phyloP scores from a whole-genome alignment of 768 basidiomycete species.

The Gloeopeniophorella convolvens region DNA sequence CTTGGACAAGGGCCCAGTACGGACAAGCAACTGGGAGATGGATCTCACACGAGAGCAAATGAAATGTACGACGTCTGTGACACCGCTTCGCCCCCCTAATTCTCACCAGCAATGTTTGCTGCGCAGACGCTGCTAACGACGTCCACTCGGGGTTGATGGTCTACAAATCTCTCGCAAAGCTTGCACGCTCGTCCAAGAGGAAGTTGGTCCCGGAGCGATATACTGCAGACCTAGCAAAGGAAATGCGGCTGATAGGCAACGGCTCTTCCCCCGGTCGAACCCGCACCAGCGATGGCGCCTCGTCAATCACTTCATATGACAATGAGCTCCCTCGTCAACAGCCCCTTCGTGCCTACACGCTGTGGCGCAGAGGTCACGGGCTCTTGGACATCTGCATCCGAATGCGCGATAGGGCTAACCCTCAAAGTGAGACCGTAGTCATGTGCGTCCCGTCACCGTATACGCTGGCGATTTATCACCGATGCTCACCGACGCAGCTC shows the following conservation, averaged over 20 bases:
- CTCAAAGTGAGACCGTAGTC: constrained; percentile 40
- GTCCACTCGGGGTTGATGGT: constrained; percentile 42
- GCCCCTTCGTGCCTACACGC: constrained; percentile 37
- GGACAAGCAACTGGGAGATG: constrained; percentile 42
- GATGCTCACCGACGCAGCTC: constrained; percentile 28
- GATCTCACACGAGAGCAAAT: constrained; percentile 33
- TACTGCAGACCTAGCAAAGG: constrained; percentile 26
- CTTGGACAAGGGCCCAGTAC: constrained; percentile 40
- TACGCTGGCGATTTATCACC: neutral
- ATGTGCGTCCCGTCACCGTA: constrained; percentile 32
- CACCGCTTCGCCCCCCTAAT: no score
- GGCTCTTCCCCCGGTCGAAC: neutral
- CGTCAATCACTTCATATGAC: neutral
- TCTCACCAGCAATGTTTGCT: neutral
- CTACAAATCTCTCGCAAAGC: constrained; percentile 32
- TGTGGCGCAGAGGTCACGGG: constrained; percentile 35
- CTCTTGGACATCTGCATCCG: constrained; percentile 35
- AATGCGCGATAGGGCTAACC: constrained; percentile 33
- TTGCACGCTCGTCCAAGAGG: constrained; percentile 25
- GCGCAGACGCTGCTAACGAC: constrained; percentile 46
- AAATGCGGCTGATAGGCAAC: neutral
- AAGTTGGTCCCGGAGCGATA: constrained; percentile 21
- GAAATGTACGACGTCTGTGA: constrained; percentile 28
- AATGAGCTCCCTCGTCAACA: constrained; percentile 27
- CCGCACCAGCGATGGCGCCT: no score